Conservation (phyloP, 768 basidiomycete genomes). For the Dentipellis sp. region DNA sequence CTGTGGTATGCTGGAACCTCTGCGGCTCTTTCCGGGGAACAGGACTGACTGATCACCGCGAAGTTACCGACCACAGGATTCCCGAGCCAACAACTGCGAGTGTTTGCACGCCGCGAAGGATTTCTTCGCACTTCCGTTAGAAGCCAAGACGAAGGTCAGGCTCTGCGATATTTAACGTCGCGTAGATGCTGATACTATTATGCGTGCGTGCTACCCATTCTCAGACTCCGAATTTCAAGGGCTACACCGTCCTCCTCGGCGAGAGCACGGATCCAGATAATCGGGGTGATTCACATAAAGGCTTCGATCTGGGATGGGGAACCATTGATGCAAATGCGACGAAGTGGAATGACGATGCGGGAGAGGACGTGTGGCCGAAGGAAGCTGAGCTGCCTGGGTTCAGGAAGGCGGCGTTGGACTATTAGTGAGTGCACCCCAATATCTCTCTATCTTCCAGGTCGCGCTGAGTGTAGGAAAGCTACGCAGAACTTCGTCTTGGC, state of each 20-base stretch:
- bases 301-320: slow-evolving; percentile 79
- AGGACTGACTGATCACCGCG: background rate
- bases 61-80: slow-evolving; percentile 73
- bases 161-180: background rate
- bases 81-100: slow-evolving; percentile 38
- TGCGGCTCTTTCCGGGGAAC: background rate
- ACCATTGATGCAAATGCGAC: slow-evolving; percentile 14
- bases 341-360: slow-evolving; percentile 34
- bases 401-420: slow-evolving; percentile 46
- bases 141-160: slow-evolving; percentile 49
- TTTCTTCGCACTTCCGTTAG: slow-evolving; percentile 57
- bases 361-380: slow-evolving; percentile 72
- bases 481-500: slow-evolving; percentile 50
- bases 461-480: slow-evolving; percentile 23
- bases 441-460: background rate
- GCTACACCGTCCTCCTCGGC: slow-evolving; percentile 67
- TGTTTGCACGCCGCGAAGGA: slow-evolving; percentile 42
- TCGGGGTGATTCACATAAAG: slow-evolving; percentile 81
- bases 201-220: slow-evolving; percentile 16
- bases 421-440: slow-evolving; percentile 41
- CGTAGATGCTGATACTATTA: slow-evolving; percentile 4
- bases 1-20: slow-evolving; percentile 49
- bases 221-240: slow-evolving; percentile 69
- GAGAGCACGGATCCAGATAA: slow-evolving; percentile 62
- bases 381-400: slow-evolving; percentile 41